These are phyloP conservation scores for Xylogone sp. DNA, from an alignment of 2,329 filamentous ascomycete genomes.

Conservation along the genomic window DNA sequence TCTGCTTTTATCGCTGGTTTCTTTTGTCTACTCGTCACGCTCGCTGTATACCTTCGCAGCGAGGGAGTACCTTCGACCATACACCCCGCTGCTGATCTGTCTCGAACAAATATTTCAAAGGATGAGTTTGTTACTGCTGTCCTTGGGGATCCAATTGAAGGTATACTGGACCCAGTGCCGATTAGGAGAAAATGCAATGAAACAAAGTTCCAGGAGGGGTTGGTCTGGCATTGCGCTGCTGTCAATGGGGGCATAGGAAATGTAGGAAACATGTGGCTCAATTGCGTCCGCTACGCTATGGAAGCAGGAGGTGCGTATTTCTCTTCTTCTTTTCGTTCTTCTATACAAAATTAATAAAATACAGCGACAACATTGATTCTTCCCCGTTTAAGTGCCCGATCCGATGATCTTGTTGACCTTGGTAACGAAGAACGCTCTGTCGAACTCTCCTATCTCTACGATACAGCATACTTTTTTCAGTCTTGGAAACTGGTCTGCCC, in stretches of 20 bases:
- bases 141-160: neutral
- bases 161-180: neutral
- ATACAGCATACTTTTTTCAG: constrained; percentile 21
- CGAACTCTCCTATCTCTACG: constrained; percentile 23
- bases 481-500: constrained; percentile 16
- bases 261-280: constrained; percentile 41
- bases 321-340: constrained; percentile 8
- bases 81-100: neutral
- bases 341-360: constrained; percentile 12
- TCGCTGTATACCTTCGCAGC: neutral
- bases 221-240: constrained; percentile 41
- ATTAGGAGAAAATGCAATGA: neutral
- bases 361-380: constrained; percentile 28
- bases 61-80: neutral
- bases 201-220: constrained; percentile 14
- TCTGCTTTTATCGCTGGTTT: neutral
- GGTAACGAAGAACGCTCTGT: constrained; percentile 25
- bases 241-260: constrained; percentile 39
- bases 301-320: constrained; percentile 40
- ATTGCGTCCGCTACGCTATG: constrained; percentile 42
- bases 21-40: neutral
- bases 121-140: neutral
- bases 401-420: constrained; percentile 26
- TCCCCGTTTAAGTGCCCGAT: neutral
- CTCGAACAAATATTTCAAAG: neutral